Base-by-base conservation (phyloP, 2,329 filamentous ascomycete species). In the Colletotrichum musae region DNA sequence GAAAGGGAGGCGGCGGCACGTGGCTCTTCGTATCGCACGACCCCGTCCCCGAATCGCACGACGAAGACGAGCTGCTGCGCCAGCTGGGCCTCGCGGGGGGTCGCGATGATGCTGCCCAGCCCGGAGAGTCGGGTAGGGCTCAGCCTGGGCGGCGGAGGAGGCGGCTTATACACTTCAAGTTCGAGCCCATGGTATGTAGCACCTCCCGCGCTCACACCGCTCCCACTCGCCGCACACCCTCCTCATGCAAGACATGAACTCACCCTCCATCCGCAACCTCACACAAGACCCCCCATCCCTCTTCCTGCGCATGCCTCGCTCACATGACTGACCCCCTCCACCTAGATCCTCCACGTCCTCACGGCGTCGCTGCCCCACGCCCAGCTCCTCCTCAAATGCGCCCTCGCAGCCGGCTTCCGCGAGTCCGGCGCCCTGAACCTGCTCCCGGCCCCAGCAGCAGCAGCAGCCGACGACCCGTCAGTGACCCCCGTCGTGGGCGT, bases 11-110 rank as follows among this genome's bases (percentile, higher is more conserved):
- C 7, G 94, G 91, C 10, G 93, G 95, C 10, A 86, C 85, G 64
- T 98, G 95, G 95, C 81, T 98, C 32, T 97, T 91, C 81, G 93
- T 97, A 61, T 95, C 93, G 61, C 95, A 98, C 81, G 91, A 94
- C 73, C 89, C 93, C 1, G 81, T 95, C 6, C 72, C 45, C 7
- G 72, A 21, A 63, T 72, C 59, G 70, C 18, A 75, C 18, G 77
- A 73, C 70, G 63, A 63, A 52, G 71, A 57, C 28, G 72, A 28
- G 71, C 75, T 69, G 68, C 24, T 64, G 48, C 39, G 28, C 10
- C 16, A 81, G 68, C 81, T 88, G 73, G 83, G 84, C 3, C 79
- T 77, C 47, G 75, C 74, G 16, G 79, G 74, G 21, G 21, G 21
- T 4, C 21, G 21, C 56, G 77, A 74, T 16, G 60, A 74, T 70